Conservation (phyloP, 2,329 filamentous ascomycete genomes). For the Aureobasidium mangrovei region DNA sequence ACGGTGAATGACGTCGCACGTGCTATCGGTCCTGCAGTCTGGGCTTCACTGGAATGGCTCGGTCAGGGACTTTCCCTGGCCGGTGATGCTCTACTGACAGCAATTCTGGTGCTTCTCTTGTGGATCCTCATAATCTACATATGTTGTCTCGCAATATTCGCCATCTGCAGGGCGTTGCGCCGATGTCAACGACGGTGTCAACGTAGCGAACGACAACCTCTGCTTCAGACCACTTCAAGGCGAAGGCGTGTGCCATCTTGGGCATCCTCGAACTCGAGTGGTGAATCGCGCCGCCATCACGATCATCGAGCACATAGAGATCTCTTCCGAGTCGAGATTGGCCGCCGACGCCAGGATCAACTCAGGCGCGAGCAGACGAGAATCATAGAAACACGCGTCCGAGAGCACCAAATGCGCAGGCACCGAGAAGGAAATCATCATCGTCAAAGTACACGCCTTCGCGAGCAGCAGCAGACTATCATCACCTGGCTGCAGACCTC, state of each 20-base stretch:
- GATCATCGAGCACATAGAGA: slow-evolving; percentile 2
- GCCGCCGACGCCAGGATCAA: slow-evolving; percentile 1
- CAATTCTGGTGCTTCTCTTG: neutral
- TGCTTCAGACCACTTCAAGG: neutral
- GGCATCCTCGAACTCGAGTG: neutral
- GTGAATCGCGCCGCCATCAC: neutral
- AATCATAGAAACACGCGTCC: neutral
- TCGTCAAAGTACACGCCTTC: neutral
- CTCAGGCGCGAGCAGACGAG: slow-evolving; percentile 2
- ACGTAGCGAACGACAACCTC: neutral
- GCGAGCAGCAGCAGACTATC: neutral
- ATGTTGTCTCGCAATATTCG: neutral
- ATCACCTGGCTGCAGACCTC: slow-evolving; percentile 6
- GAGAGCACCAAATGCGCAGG: slow-evolving; percentile 2
- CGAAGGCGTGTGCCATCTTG: slow-evolving; percentile 7
- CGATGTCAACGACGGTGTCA: neutral
- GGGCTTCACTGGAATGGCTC: neutral
- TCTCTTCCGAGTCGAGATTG: neutral
- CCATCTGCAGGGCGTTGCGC: neutral
- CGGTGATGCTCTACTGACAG: neutral
- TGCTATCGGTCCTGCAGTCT: neutral
- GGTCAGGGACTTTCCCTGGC: neutral
- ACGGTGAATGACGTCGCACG: neutral
- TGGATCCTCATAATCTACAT: slow-evolving; percentile 7
- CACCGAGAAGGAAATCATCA: neutral